Base-by-base conservation (phyloP, 257 asterid species). In the Ilex asprella region DNA sequence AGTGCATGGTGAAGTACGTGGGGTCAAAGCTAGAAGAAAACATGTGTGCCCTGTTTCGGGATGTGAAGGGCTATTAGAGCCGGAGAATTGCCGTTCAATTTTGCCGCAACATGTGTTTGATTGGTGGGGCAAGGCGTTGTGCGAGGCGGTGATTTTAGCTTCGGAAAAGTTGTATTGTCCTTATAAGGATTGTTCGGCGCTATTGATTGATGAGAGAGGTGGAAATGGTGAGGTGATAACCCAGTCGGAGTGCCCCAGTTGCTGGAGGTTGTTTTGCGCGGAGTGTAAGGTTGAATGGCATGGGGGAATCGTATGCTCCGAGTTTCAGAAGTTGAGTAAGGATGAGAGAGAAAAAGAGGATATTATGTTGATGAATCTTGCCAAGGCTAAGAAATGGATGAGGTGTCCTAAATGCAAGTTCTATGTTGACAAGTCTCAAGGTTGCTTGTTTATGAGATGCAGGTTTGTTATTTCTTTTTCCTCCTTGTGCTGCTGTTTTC, bases 111-210 rank as follows among this genome's bases (percentile, higher is more conserved):
- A 73, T 39, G 92, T 88, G n/a, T 78, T 88, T 39, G 92, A 81
- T 49, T 62, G 89, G 71, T 88, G 95, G 96, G 90, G 89, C 0
- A 92, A 84, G 31, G 95, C 78, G 0, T 67, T 85, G 50, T 82
- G 93, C 1, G 97, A 91, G 70, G 79, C 86, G 0, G 1, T 76
- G 73, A 70, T 88, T 64, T 55, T 83, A 67, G 84, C 59, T 2
- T 61, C 79, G 4, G 81, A 85, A 74, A 81, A 51, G 59, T 76
- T 79, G 12, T 85, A 85, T 21, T 88, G 91, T 72, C 96, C 96
- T 1, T 81, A 29, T 58, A 83, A 76, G 70, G 84, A 81, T 44
- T 85, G 94, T 67, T 85, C 95, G 0, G 92, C 89, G 0, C 44
- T 84, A 64, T 50, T 88, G 73, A 67, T 84, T 29, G 75, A 78